A percentile compares a stretch with the other conserved stretches of the same genome.
These are phyloP conservation scores for Mrakia frigida DNA, from an alignment of 768 basidiomycete genomes.

Conservation along the genomic window DNA sequence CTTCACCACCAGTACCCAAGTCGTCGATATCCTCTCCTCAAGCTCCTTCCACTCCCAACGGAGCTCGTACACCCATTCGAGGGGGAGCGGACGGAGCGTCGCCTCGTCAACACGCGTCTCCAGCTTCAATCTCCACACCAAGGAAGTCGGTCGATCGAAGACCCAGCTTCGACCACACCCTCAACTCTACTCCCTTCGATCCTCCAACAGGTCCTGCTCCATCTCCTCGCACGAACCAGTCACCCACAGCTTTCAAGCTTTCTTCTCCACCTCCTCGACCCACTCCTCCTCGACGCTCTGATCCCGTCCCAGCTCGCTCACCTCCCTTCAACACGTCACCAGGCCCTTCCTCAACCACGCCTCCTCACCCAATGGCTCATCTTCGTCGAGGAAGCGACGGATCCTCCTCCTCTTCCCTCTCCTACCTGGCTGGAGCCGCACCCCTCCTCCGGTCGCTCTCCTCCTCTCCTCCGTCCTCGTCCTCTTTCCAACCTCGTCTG, in stretches of 20 bases:
- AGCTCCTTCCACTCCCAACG: background rate
- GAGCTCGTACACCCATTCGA: background rate
- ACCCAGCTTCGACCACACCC: background rate
- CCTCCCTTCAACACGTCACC: background rate
- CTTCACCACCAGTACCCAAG: slow-evolving; percentile 11
- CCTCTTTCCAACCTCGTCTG: background rate
- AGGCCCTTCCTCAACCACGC: background rate
- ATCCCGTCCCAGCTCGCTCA: background rate
- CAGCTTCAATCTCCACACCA: background rate
- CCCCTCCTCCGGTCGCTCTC: slow-evolving; percentile 9
- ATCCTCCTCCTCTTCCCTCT: slow-evolving; percentile 22
- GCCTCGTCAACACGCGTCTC: background rate
- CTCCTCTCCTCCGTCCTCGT: slow-evolving; percentile 18
- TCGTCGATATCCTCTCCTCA: slow-evolving; percentile 5
- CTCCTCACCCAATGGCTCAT: background rate
- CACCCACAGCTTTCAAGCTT: background rate
- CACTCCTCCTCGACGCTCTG: background rate
- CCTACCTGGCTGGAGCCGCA: slow-evolving; percentile 11
- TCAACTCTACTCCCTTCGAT: background rate
- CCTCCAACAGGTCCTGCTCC: background rate
- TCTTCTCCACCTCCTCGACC: background rate
- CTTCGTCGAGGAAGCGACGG: background rate
- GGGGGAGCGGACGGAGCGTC: background rate
- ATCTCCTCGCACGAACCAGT: slow-evolving; percentile 4
- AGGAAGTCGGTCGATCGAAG: background rate